Conservation (phyloP, 176 grass and related monocot genomes). For the Oryza brachyantha region DNA sequence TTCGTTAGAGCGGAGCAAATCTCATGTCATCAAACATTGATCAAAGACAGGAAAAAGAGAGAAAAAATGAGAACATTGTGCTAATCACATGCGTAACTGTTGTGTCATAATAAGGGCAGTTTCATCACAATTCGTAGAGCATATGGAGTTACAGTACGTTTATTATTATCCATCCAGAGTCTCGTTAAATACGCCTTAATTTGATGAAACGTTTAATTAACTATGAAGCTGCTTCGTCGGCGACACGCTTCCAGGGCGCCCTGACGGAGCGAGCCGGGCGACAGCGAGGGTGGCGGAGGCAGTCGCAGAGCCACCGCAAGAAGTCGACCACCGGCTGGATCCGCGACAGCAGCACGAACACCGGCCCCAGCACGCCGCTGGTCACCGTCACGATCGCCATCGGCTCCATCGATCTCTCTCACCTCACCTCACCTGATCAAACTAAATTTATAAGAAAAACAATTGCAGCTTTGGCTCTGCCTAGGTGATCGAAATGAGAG, state of each 20-base stretch:
- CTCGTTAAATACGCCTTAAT: not conserved
- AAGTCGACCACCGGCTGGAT: slow-evolving; percentile 34
- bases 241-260: slow-evolving; percentile 26
- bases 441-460: too few relatives aligned
- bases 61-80: not conserved
- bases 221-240: too few relatives aligned
- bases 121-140: not conserved
- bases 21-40: too few relatives aligned
- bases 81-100: too few relatives aligned
- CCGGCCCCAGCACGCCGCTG: slow-evolving; percentile 28
- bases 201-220: too few relatives aligned
- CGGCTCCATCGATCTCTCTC: slow-evolving; percentile 20
- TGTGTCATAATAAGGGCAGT: too few relatives aligned
- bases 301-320: slow-evolving; percentile 27
- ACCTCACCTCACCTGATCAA: too few relatives aligned
- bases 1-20: too few relatives aligned
- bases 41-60: too few relatives aligned
- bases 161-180: not conserved
- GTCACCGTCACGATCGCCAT: slow-evolving; percentile 44
- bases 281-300: slow-evolving; percentile 29
- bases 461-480: too few relatives aligned
- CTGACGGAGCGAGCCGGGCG: slow-evolving; percentile 19
- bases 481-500: too few relatives aligned
- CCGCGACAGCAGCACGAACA: slow-evolving; percentile 34
- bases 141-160: not conserved